A percentile compares a stretch with the other conserved stretches of the same genome.
phyloP scores from a whole-genome alignment of 495 filamentous ascomycete genomes.

The Talaromyces ruber region DNA sequence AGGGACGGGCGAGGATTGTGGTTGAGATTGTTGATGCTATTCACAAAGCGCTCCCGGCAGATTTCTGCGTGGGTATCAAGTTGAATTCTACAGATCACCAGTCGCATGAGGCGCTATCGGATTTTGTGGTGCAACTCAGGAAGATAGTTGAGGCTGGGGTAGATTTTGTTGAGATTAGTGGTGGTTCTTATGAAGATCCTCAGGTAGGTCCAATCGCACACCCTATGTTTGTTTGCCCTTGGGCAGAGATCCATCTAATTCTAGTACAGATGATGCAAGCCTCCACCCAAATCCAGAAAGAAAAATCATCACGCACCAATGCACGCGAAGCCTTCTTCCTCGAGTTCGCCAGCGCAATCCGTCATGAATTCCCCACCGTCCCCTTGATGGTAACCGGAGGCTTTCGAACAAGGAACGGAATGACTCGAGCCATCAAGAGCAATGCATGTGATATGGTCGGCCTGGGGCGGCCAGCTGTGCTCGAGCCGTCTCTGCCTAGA shows the following conservation, averaged over 20 bases:
- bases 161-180: constrained; percentile 56
- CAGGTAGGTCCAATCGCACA: constrained; percentile 14
- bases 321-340: constrained; percentile 55
- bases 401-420: constrained; percentile 46
- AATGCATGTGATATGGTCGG: constrained; percentile 53
- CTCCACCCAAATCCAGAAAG: not conserved
- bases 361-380: constrained; percentile 30
- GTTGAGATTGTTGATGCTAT: too few relatives aligned
- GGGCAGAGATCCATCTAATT: not conserved
- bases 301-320: constrained; percentile 20
- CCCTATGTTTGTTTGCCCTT: not conserved
- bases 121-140: too few relatives aligned
- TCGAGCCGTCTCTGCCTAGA: constrained; percentile 38
- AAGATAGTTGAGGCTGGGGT: too few relatives aligned
- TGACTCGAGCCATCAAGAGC: constrained; percentile 40
- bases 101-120: too few relatives aligned
- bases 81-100: too few relatives aligned
- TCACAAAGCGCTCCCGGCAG: too few relatives aligned
- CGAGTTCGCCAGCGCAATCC: constrained; percentile 40
- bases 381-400: constrained; percentile 46
- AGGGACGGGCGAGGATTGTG: too few relatives aligned
- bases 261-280: constrained; percentile 12
- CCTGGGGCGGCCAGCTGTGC: constrained; percentile 42
- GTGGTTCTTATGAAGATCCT: constrained; percentile 50
- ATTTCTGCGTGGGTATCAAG: too few relatives aligned